phyloP scores from a whole-genome alignment of 129 eudicot species.

The Tagetes patula region DNA sequence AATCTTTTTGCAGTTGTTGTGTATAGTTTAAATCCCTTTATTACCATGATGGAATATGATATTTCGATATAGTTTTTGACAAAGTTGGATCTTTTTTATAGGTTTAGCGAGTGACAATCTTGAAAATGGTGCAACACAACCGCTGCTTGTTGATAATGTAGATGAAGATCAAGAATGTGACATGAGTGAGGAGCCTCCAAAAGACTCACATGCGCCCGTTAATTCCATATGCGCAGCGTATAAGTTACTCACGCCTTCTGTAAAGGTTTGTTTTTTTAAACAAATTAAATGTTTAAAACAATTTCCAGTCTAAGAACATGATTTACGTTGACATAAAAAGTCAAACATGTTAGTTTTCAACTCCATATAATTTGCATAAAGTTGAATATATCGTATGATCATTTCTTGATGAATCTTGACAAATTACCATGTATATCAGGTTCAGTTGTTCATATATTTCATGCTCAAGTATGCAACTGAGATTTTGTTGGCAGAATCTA shows the following conservation, averaged over 20 bases:
- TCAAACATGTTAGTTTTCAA: background rate
- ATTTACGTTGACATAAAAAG: background rate
- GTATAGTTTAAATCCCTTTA: background rate
- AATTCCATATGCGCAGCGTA: conserved; percentile 73
- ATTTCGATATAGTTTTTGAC: background rate
- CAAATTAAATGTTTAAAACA: background rate
- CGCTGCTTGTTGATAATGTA: conserved; percentile 60
- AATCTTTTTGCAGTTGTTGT: background rate
- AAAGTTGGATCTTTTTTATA: conserved; percentile 28
- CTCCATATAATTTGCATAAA: background rate
- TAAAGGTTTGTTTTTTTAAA: conserved; percentile 55
- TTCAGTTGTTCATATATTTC: conserved; percentile 87
- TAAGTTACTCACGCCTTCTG: conserved; percentile 85
- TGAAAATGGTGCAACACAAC: conserved; percentile 76
- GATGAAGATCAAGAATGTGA: conserved; percentile 65
- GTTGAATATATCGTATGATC: background rate
- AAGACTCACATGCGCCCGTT: conserved; percentile 70
- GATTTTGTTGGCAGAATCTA: conserved; percentile 89
- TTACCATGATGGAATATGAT: background rate
- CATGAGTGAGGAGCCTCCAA: conserved; percentile 69
- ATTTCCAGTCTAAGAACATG: background rate
- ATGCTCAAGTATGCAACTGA: conserved; percentile 96
- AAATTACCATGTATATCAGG: conserved; percentile 47
- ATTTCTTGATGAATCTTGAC: conserved; percentile 2
- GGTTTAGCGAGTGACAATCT: conserved; percentile 53